These are phyloP conservation scores for Cladorrhinum sp. DNA, from an alignment of 2,329 filamentous ascomycete genomes.

Conservation along the genomic window DNA sequence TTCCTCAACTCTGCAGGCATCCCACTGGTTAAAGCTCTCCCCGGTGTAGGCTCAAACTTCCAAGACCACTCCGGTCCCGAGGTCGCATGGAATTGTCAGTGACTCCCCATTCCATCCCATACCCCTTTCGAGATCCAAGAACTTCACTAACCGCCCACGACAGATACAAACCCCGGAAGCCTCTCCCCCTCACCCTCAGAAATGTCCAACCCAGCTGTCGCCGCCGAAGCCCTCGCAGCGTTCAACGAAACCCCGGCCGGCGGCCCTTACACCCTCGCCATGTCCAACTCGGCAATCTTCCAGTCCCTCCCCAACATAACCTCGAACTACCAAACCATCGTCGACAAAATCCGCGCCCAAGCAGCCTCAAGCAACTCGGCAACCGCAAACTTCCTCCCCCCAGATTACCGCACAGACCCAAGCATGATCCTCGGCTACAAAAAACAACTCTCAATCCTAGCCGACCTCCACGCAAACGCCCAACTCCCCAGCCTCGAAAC, in stretches of 20 bases:
- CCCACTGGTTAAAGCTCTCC: slow-evolving; percentile 50
- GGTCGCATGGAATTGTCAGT: slow-evolving; percentile 21
- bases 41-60: slow-evolving; percentile 54
- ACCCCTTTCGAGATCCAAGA: neutral
- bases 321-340: slow-evolving; percentile 14
- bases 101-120: neutral
- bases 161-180: slow-evolving; percentile 20
- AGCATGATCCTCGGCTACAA: slow-evolving; percentile 21
- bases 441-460: slow-evolving; percentile 16
- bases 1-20: slow-evolving; percentile 43
- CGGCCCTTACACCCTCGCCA: slow-evolving; percentile 38
- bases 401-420: slow-evolving; percentile 9
- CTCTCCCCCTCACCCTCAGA: slow-evolving; percentile 22
- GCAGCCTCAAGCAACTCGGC: slow-evolving; percentile 1
- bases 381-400: slow-evolving; percentile 17
- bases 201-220: slow-evolving; percentile 29
- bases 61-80: slow-evolving; percentile 35
- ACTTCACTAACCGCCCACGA: neutral
- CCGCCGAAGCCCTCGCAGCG: slow-evolving; percentile 31
- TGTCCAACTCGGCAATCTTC: slow-evolving; percentile 33
- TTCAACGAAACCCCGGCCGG: slow-evolving; percentile 33
- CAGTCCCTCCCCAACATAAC: slow-evolving; percentile 22
- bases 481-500: slow-evolving; percentile 14
- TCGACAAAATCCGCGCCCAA: slow-evolving; percentile 12
- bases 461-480: slow-evolving; percentile 14